Evolutionary conservation across 495 filamentous ascomycete species (phyloP), one percentile per base, ranked within the genome.

Genomic region (Articulospora tetracladia): DNA sequence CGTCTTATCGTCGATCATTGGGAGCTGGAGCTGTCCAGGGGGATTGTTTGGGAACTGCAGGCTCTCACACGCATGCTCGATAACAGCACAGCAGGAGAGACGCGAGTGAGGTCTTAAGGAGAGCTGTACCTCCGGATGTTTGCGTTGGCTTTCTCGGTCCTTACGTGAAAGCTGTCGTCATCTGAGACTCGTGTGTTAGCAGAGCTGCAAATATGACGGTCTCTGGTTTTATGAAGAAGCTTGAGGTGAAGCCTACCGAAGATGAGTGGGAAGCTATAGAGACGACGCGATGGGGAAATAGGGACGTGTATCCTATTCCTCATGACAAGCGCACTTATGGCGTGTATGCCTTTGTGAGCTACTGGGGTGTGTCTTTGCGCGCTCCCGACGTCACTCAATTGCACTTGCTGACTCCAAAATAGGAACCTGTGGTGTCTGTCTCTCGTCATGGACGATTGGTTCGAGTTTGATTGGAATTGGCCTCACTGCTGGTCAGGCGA

Each of bases 221-320:
- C 53, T 56, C 34, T 4, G 23, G 13, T 41, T 44, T 56, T 26
- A 41, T 56, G 53, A 22, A 56, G 23, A 39, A 44, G 30, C 25
- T 56, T 3, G 53, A 56, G 32, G 53, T 56, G 26, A 56, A 56
- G 53, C 53, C 53, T 30, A 56, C 53, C 19, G 34, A 56, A 11
- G 53, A 56, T 46, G 53, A 56, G 19, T 56, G 25, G n/a, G 53
- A 56, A 36, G 22, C 26, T 26, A 56, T 56, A 25, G 36, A 39
- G 20, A 56, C 53, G 30, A 58, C 22, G 15, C 22, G 55, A 49
- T 58, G 55, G 55, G 55, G 55, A 58, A 72, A 72, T 56, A 66
- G 64, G 39, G 69, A 72, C 19, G 56, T 72, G 19, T 63, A 70
- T 36, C 69, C 69, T 23, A 54, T 72, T 25, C 66, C 68, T 11